phyloP scores from a whole-genome alignment of 345 rosid genomes.

The Eucalyptus marginata region DNA sequence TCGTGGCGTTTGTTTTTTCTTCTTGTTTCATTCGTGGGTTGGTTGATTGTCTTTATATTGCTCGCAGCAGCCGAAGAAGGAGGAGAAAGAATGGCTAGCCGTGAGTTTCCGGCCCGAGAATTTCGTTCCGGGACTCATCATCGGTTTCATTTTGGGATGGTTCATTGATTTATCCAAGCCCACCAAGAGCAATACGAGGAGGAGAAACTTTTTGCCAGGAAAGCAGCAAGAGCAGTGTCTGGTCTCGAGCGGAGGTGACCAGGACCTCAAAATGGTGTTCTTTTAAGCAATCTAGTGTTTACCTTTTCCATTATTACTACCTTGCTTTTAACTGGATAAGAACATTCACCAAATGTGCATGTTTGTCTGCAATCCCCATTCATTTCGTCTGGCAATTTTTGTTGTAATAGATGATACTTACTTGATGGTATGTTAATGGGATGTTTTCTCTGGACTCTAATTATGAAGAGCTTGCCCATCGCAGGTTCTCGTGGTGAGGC shows the following conservation, averaged over 20 bases:
- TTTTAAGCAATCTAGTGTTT: neutral
- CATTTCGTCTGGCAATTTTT: neutral
- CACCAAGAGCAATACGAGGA: constrained; percentile 18
- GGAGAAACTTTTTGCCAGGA: constrained; percentile 47
- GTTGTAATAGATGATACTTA: neutral
- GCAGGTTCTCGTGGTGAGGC: constrained; percentile 89
- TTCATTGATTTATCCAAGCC: constrained; percentile 61
- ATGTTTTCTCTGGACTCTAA: neutral
- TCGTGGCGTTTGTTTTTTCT: neutral
- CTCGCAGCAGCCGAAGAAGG: constrained; percentile 30
- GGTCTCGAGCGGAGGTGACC: constrained; percentile 27
- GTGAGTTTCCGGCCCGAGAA: constrained; percentile 71
- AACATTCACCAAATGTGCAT: neutral
- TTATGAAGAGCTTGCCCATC: neutral
- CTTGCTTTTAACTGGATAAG: neutral
- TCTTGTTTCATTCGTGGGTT: neutral
- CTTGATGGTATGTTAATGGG: neutral
- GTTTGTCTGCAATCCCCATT: neutral
- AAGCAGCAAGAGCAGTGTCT: constrained; percentile 31
- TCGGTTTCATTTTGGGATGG: constrained; percentile 81
- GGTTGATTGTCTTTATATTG: neutral
- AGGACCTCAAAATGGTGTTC: constrained; percentile 74
- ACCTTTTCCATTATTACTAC: neutral
- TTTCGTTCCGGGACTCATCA: constrained; percentile 67
- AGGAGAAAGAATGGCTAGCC: constrained; percentile 32